These are phyloP conservation scores for Desmodesmus armatus DNA, from an alignment of 139 green algal genomes.

Conservation along the genomic window DNA sequence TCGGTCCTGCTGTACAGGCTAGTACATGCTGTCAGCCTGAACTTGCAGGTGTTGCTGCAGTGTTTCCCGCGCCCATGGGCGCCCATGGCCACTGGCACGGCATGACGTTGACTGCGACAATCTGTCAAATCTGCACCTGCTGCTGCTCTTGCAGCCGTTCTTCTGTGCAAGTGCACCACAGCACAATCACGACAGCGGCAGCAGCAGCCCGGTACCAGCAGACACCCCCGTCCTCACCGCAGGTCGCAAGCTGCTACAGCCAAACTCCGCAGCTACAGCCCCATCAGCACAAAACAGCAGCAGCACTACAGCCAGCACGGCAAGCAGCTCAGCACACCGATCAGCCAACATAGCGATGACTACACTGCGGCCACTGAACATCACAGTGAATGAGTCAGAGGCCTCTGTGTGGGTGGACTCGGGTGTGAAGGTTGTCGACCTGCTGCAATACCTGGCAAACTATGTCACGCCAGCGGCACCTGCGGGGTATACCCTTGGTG, in stretches of 20 bases:
- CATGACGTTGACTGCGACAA: background rate
- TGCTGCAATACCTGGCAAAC: constrained; percentile 80
- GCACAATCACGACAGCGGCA: background rate
- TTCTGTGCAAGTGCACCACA: constrained; percentile 40
- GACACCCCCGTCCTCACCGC: background rate
- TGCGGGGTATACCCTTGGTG: constrained; percentile 77
- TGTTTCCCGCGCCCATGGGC: background rate
- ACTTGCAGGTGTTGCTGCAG: background rate
- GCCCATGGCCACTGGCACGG: background rate
- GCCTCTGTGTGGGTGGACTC: constrained; percentile 78
- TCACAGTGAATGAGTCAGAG: constrained; percentile 72
- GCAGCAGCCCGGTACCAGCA: background rate
- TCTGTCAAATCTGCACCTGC: background rate
- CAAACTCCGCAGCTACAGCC: background rate
- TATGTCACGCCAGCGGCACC: constrained; percentile 73
- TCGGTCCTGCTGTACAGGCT: too few species aligned
- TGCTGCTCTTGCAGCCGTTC: constrained; percentile 50
- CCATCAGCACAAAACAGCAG: background rate
- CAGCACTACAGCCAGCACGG: background rate
- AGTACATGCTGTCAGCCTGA: background rate
- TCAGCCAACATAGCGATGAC: constrained; percentile 65
- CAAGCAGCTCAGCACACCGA: background rate
- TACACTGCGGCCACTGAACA: constrained; percentile 64
- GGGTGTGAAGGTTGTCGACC: constrained; percentile 20
- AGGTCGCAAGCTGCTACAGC: background rate